A percentile compares a stretch with the other conserved stretches of the same genome.
Conservation (phyloP, 208 protist genomes). For the Acanthamoeba castellanii region DNA sequence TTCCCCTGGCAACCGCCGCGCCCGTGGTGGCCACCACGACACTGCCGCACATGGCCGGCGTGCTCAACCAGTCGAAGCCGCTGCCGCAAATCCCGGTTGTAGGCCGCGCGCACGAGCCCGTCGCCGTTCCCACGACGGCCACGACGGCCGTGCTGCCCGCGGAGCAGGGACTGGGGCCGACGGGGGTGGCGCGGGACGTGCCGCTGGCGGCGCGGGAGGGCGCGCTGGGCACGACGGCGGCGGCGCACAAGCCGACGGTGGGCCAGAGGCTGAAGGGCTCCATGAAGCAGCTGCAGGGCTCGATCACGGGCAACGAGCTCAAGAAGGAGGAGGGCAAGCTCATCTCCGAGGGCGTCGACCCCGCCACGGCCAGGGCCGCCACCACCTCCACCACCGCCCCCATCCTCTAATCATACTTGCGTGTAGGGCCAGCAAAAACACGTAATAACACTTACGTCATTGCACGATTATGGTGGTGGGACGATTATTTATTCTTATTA, state of each 20-base stretch:
- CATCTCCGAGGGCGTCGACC: constrained; percentile 48
- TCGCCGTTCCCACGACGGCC: not conserved
- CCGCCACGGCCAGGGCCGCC: not conserved
- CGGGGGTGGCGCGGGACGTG: not conserved
- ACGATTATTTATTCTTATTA: too few species aligned
- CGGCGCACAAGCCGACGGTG: constrained; percentile 24
- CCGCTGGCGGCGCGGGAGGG: not conserved
- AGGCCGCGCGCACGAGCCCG: not conserved
- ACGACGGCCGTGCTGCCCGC: not conserved
- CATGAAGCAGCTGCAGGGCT: constrained; percentile 36
- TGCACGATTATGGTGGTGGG: too few species aligned
- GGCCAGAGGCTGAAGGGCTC: constrained; percentile 12
- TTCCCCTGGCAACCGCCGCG: not conserved
- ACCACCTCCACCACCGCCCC: not conserved
- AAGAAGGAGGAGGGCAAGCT: constrained; percentile 67
- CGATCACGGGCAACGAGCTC: not conserved
- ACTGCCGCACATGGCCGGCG: not conserved
- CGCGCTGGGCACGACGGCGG: not conserved
- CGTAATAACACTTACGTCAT: too few species aligned
- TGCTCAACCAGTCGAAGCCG: not conserved
- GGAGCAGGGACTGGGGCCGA: not conserved
- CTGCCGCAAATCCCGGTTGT: not conserved
- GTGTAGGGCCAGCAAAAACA: too few species aligned
- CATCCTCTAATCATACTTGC: too few species aligned
- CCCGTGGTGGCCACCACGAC: not conserved